Percentiles rank a stretch among this genome's conserved stretches.
Evolutionary conservation across 495 filamentous ascomycete genomes (phyloP).

Genomic region (Terfezia claveryi): DNA sequence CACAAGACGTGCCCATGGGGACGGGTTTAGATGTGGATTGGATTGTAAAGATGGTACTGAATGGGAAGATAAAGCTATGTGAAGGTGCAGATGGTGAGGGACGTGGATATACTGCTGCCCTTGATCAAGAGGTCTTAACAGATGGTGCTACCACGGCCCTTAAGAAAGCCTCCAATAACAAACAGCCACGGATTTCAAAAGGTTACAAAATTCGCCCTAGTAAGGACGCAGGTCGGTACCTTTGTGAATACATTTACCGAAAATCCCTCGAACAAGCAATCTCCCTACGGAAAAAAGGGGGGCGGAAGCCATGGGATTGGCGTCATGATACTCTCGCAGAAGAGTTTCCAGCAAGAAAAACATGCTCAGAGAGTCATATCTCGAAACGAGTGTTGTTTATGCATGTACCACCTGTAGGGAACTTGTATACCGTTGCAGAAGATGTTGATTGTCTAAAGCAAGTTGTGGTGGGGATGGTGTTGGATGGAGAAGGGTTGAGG

Average conservation of each 20-base stretch:
- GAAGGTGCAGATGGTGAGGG: background rate
- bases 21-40: slow-evolving; percentile 7
- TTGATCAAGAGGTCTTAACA: background rate
- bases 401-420: slow-evolving; percentile 9
- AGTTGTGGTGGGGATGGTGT: slow-evolving; percentile 23
- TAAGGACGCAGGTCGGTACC: slow-evolving; percentile 8
- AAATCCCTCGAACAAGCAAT: slow-evolving; percentile 7
- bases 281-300: background rate
- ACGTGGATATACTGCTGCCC: background rate
- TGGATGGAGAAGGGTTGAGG: slow-evolving; percentile 5
- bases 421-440: slow-evolving; percentile 8
- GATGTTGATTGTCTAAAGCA: slow-evolving; percentile 47
- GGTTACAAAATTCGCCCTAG: background rate
- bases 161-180: background rate
- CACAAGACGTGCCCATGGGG: slow-evolving; percentile 4
- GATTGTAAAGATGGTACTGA: slow-evolving; percentile 6
- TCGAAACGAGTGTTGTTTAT: slow-evolving; percentile 12
- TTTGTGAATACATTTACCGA: slow-evolving; percentile 14
- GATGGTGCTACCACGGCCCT: background rate
- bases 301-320: background rate
- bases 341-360: background rate
- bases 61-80: background rate
- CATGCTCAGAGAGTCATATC: background rate
- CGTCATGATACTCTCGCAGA: background rate
- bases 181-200: background rate